Base-by-base conservation (phyloP, 139 green algal species). In the Coelastrella sp. region DNA sequence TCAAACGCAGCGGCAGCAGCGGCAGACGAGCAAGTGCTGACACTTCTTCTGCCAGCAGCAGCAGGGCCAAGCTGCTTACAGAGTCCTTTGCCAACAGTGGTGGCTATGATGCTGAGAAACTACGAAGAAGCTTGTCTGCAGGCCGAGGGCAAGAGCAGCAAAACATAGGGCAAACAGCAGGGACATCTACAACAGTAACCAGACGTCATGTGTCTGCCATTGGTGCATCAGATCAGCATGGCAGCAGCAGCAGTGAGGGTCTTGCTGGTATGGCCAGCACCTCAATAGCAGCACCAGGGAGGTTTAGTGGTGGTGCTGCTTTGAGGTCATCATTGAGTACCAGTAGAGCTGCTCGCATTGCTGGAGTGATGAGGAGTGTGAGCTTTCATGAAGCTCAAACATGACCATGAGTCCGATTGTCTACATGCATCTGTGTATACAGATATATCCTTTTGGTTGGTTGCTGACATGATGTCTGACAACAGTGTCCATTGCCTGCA, bases 61-160 rank as follows among this genome's bases (percentile, higher is more conserved):
- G 71, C 41, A 60, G 71, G 41, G 71, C 71, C 3, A 79, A 62
- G 71, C 41, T 79, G n/a, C 41, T 79, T 32, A 27, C 71, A 9
- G 71, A 48, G 21, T 60, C 71, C 27, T 11, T 79, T 40, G 21
- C 19, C 53, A 64, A 21, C 53, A 27, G 53, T 64, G 71, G 71
- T 9, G 71, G 71, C 8, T 79, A 79, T 57, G 48, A 57, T 79
- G 71, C 71, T n/a, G 41, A 79, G n/a, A 79, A 79, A 41, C 71
- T 79, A 25, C 71, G 62, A 17, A 79, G 13, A 27, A 79, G 71
- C 41, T 27, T 79, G n/a, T 63, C 41, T 17, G 41, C n/a, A 27
- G 66, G 34, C 34, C 25, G 30, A n/a, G 32, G 66, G 19, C 13
- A 27, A n/a, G 8, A n/a, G 37, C 34, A 74, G 66, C 66, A 50